These are phyloP conservation scores for Penicillium cataractarum DNA, from an alignment of 495 filamentous ascomycete genomes.

Conservation along the genomic window DNA sequence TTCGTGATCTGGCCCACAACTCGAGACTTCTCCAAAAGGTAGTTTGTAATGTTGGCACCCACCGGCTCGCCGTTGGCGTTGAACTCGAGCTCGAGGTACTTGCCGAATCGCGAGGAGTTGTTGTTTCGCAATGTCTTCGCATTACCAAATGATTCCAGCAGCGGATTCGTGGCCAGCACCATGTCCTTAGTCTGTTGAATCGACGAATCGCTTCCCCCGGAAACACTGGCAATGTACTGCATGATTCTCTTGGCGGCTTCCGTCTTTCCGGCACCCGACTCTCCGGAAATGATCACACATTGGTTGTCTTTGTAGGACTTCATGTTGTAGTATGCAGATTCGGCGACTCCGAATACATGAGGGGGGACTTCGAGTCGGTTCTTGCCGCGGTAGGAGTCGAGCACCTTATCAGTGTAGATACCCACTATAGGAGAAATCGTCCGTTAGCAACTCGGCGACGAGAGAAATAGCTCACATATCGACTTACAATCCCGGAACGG, in stretches of 20 bases:
- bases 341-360: slow-evolving; percentile 97
- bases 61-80: slow-evolving; percentile 91
- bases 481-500: slow-evolving; percentile 87
- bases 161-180: slow-evolving; percentile 96
- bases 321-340: slow-evolving; percentile 99
- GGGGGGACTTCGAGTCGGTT: slow-evolving; percentile 95
- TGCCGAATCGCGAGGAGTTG: slow-evolving; percentile 97
- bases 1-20: slow-evolving; percentile 95
- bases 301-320: slow-evolving; percentile 99
- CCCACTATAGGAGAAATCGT: slow-evolving; percentile 61
- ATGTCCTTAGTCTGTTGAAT: slow-evolving; percentile 98
- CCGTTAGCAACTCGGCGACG: slow-evolving; percentile 18
- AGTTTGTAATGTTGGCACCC: slow-evolving; percentile 97
- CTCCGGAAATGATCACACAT: slow-evolving; percentile 98
- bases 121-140: slow-evolving; percentile 98
- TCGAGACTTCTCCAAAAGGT: slow-evolving; percentile 91
- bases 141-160: slow-evolving; percentile 97
- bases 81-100: slow-evolving; percentile 98
- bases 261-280: slow-evolving; percentile 99
- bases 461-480: slow-evolving; percentile 14
- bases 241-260: slow-evolving; percentile 98
- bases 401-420: slow-evolving; percentile 93
- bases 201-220: slow-evolving; percentile 83
- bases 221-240: slow-evolving; percentile 99
- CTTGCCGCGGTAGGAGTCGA: slow-evolving; percentile 91